Evolutionary conservation across 2,329 filamentous ascomycete species (phyloP), one percentile per base, ranked within the genome.

Genomic region (Hypocrella siamensis): DNA sequence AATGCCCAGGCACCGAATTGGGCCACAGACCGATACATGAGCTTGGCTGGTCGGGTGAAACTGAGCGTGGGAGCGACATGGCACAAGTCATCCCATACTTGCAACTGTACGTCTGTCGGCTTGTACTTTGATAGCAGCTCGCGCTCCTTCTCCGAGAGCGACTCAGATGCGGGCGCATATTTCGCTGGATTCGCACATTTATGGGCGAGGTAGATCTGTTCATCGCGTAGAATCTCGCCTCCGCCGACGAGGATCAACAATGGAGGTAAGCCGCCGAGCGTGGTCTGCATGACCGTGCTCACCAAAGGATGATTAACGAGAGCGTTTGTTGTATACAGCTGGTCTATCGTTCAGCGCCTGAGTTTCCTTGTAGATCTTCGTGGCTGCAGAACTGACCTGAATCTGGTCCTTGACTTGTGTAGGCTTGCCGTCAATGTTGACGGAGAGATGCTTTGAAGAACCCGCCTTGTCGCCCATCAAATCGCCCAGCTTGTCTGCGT

Each of bases 41-140:
- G 81, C 52, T 96, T 96, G 28, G 88, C 90, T 1, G 90, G 90
- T n/a, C 78, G 70, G 0, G 88, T 96, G 51, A 93, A 96, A 45
- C 83, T 93, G n/a, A 96, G 65, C 0, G 86, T 94, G 1, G 88
- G 83, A 1, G 79, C 77, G 5, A 93, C 86, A 48, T 96, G 88
- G 46, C 90, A 96, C 3, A 96, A 61, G 44, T 93, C 81, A 35
- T 96, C 88, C 86, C 88, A 96, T 2, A 96, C 78, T 50, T 96
- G 90, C 3, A 98, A 65, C 49, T 94, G 85, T 0, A 96, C 88
- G 43, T 93, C 73, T 0, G 90, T 98, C 0, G 85, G 82, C 35
- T 74, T 72, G 52, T 83, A 92, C 38, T 67, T 74, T 22, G 65
- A 59, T 12, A 90, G 46, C 10, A 63, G 54, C 4, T 67, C 63